These are phyloP conservation scores for Boletus speciosus DNA, from an alignment of 768 basidiomycete genomes.

Conservation along the genomic window DNA sequence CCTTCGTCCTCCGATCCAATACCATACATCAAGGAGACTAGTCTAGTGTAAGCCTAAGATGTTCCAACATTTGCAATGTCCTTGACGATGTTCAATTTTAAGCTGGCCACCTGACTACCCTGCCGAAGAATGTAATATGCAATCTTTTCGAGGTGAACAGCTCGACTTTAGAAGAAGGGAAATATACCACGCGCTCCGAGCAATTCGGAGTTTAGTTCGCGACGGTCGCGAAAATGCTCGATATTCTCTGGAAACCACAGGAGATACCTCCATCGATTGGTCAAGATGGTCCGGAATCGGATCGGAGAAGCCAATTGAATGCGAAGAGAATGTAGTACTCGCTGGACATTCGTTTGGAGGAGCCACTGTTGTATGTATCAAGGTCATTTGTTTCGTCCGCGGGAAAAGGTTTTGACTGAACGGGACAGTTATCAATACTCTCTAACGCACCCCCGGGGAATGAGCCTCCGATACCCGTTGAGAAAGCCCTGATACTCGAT, in stretches of 20 bases:
- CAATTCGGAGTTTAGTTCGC: conserved; percentile 54
- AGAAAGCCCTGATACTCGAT: conserved; percentile 63
- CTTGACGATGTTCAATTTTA: not conserved
- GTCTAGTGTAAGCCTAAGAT: conserved; percentile 46
- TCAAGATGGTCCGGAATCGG: conserved; percentile 39
- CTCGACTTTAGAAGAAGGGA: conserved; percentile 68
- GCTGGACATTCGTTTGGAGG: conserved; percentile 59
- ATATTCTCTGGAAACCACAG: conserved; percentile 37
- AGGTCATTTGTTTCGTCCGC: not conserved
- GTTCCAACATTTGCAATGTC: not conserved
- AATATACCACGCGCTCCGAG: conserved; percentile 58
- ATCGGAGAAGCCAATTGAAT: conserved; percentile 29
- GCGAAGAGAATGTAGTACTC: conserved; percentile 36
- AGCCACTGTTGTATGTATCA: conserved; percentile 44
- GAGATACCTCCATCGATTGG: conserved; percentile 35
- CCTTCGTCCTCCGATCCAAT: conserved; percentile 31
- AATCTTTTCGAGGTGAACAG: conserved; percentile 64
- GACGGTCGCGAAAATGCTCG: conserved; percentile 21
- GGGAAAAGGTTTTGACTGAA: not conserved
- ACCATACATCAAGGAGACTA: conserved; percentile 54
- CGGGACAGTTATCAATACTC: conserved; percentile 50
- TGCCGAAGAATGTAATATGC: conserved; percentile 24
- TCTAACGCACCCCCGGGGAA: conserved; percentile 45
- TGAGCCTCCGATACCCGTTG: conserved; percentile 47
- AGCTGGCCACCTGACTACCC: conserved; percentile 27